Base-by-base conservation (phyloP, 2,329 filamentous ascomycete species). In the Arachnomyces sp. region DNA sequence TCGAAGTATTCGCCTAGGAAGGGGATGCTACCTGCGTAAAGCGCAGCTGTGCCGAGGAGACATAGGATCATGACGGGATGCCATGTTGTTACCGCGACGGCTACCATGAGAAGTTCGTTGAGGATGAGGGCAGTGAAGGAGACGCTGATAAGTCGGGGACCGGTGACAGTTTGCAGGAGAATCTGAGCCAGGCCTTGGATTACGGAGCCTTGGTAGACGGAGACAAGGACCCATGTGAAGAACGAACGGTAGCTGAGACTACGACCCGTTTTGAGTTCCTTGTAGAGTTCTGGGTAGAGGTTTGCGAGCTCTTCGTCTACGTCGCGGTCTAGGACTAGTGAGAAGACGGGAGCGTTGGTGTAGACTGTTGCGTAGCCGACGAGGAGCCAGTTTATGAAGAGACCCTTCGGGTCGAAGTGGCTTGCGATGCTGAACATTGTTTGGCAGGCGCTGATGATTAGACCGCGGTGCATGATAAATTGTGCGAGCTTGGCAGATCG, bases 331-430 rank as follows among this genome's bases (percentile, higher is more conserved):
- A 98, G 76, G 2, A 96, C 89, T 5, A 98, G 79, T 0, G 85
- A 93, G 58, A 98, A 83, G 28, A 98, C 92, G 0, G 92, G 92
- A 12, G 79, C 75, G 60, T 93, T 94, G 12, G 92, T 98, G 67
- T 98, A 98, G 4, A 95, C 74, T 0, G 92, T 98, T 1, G 89
- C 88, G 58, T 98, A 98, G 35, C 92, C 92, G 9, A 98, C 92
- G 48, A 98, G 77, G 11, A 98, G 76, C 89, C 90, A 98, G 59
- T 96, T 87, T 68, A 82, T 87, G 71, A 96, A 98, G 7, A 98
- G 70, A 20, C 90, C 92, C 53, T 94, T 87, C 0, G 92, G 93
- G 59, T 95, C 87, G 58, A 95, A 95, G 45, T 83, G 78, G 43
- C 86, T 82, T 4, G 90, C 89, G 46, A 96, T 93, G 59, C 85